Evolutionary conservation across 805 yeast genomes (phyloP), one percentile per base, ranked within the genome.

Genomic region (Teunomyces gatunensis): DNA sequence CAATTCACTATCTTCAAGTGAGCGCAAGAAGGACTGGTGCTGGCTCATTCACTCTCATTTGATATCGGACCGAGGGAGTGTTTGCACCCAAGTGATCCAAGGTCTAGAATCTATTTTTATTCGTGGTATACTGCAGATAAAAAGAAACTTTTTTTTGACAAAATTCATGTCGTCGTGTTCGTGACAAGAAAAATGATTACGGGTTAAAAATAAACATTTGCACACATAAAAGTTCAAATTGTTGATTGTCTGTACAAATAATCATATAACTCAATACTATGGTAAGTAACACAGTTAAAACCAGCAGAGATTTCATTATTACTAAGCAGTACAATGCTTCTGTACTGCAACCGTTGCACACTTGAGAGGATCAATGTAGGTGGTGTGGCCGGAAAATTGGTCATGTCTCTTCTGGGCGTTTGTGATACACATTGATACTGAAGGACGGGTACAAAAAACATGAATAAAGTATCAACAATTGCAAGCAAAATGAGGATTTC

Each of bases 1-100:
- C 13, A 61, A 58, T 46, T 54, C 54, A 23, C 55, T 50, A 37
- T 60, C 52, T 36, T 61, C 59, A 21, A 61, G 52, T 47, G 58
- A 62, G 21, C 50, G 49, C 21, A 61, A 52, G 36, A 60, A 60
- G 13, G 46, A 42, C 39, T 33, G 35, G 15, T 46, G 48, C 27
- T 25, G 40, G 25, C 40, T 28, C 34, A 30, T 30, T 7, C 23
- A 29, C 33, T 28, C 10, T 15, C 25, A 32, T 12, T 52, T 54
- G 51, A 52, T 49, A 20, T 21, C 17, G 10, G 11, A 20, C n/a
- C 13, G 7, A 11, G 11, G 11, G 15, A 13, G 23, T 11, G 28
- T 37, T 21, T 37, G 40, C 40, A 37, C 29, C 27, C 28, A 37
- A n/a, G 23, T n/a, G 13, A 12, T 12, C 17, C 2, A 23, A 23